Evolutionary conservation across 108 stramenopile species (phyloP).

Genomic region (Skeletonema potamos): DNA sequence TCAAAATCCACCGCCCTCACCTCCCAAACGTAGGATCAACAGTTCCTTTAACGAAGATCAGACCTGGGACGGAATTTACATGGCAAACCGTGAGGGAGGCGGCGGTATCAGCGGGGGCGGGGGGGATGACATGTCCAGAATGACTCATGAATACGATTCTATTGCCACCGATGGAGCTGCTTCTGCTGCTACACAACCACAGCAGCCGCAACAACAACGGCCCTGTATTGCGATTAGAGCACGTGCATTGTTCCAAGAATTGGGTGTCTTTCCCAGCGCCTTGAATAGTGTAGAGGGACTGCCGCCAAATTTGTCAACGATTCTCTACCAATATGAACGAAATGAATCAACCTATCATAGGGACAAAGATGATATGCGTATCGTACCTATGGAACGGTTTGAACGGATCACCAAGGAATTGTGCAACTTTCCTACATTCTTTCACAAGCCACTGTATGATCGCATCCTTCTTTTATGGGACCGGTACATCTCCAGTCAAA

Average conservation of each 20-base stretch:
- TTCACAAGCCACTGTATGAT: conserved; percentile 85
- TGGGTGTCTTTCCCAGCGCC: conserved; percentile 15
- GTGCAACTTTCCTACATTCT: conserved; percentile 91
- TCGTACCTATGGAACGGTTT: conserved; percentile 73
- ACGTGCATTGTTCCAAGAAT: conserved; percentile 31
- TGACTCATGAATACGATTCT: not conserved
- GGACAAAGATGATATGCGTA: conserved; percentile 21
- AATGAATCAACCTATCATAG: conserved; percentile 23
- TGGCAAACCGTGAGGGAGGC: not conserved
- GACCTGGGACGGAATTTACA: conserved; percentile 46
- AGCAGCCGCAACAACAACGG: conserved; percentile 4
- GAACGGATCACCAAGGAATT: conserved; percentile 91
- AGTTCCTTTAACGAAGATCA: conserved; percentile 43
- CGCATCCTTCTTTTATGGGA: conserved; percentile 78
- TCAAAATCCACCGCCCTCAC: conserved; percentile 20
- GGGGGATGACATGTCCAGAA: not conserved
- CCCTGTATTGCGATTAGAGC: conserved; percentile 26
- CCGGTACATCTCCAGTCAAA: conserved; percentile 9
- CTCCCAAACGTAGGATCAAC: conserved; percentile 21
- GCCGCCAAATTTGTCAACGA: conserved; percentile 8
- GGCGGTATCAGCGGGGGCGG: not conserved
- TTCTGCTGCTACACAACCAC: not conserved
- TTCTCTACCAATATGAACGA: conserved; percentile 17
- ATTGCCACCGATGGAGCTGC: conserved; percentile 7
- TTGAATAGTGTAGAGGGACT: not conserved